phyloP scores from a whole-genome alignment of 345 rosid species.

The Angophora floribunda region DNA sequence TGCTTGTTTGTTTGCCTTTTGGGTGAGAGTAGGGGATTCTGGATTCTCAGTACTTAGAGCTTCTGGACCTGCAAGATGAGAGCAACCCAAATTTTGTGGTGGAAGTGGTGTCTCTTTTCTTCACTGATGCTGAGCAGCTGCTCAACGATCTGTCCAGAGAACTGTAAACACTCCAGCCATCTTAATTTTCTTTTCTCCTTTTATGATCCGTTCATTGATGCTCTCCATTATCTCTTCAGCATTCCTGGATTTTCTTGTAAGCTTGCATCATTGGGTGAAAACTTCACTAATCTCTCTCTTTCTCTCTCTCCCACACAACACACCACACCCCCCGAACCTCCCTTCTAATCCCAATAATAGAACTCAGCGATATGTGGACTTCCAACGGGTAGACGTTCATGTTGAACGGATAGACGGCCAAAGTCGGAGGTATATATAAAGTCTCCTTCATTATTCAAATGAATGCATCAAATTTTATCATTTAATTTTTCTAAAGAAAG shows the following conservation, averaged over 20 bases:
- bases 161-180: constrained; percentile 22
- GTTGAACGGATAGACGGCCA: constrained; percentile 90
- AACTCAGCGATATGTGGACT: constrained; percentile 64
- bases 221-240: not conserved
- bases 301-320: not conserved
- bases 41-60: constrained; percentile 74
- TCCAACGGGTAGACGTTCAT: constrained; percentile 72
- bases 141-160: constrained; percentile 65
- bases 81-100: constrained; percentile 85
- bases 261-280: not conserved
- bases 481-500: not conserved
- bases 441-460: not conserved
- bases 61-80: constrained; percentile 89
- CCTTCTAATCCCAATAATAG: constrained; percentile 6
- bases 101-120: constrained; percentile 78
- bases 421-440: constrained; percentile 57
- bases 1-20: not conserved
- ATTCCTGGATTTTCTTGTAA: not conserved
- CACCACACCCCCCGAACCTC: too few species aligned
- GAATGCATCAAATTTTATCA: not conserved
- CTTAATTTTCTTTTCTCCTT: not conserved
- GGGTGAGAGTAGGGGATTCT: constrained; percentile 42
- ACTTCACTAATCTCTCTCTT: not conserved
- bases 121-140: constrained; percentile 79
- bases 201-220: not conserved